Evolutionary conservation across 495 filamentous ascomycete species (phyloP).

Genomic region (Aeminium ludgeri): DNA sequence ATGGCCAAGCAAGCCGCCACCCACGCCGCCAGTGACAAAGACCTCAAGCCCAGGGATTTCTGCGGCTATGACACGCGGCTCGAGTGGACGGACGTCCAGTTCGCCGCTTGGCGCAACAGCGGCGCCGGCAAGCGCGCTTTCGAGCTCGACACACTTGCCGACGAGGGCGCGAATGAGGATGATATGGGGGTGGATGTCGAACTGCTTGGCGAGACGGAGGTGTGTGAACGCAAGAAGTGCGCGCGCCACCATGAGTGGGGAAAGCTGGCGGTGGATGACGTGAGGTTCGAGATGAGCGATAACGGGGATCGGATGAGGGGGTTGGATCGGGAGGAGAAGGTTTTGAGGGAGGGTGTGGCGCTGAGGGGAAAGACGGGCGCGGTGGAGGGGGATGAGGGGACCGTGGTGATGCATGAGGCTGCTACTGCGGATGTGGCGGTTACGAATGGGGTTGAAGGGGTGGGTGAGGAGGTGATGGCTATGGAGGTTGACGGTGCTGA

Average conservation of each 20-base stretch:
- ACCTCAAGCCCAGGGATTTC: slow-evolving; percentile 36
- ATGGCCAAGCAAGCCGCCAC: slow-evolving; percentile 21
- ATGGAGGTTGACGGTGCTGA: too few species aligned
- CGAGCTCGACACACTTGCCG: slow-evolving; percentile 14
- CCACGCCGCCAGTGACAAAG: slow-evolving; percentile 18
- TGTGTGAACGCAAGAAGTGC: slow-evolving; percentile 27
- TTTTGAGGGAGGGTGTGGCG: slow-evolving; percentile 20
- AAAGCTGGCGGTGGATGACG: slow-evolving; percentile 25
- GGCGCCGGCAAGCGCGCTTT: slow-evolving; percentile 19
- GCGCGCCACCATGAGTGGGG: slow-evolving; percentile 24
- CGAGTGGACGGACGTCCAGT: slow-evolving; percentile 44
- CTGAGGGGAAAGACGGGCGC: slow-evolving; percentile 8
- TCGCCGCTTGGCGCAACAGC: slow-evolving; percentile 26
- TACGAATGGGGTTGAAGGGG: too few species aligned
- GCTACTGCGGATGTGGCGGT: too few species aligned
- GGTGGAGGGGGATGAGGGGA: slow-evolving; percentile 1
- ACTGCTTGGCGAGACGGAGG: slow-evolving; percentile 4
- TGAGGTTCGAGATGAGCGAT: slow-evolving; percentile 24
- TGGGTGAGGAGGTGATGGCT: too few species aligned
- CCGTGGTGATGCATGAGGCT: slow-evolving; percentile 9
- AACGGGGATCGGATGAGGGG: slow-evolving; percentile 23
- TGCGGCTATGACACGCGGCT: slow-evolving; percentile 50
- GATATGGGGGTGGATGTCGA: slow-evolving; percentile 5
- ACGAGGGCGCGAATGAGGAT: background rate
- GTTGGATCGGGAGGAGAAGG: slow-evolving; percentile 24